Base-by-base conservation (phyloP, 2,329 filamentous ascomycete genomes). In the Drechmeria coniospora region DNA sequence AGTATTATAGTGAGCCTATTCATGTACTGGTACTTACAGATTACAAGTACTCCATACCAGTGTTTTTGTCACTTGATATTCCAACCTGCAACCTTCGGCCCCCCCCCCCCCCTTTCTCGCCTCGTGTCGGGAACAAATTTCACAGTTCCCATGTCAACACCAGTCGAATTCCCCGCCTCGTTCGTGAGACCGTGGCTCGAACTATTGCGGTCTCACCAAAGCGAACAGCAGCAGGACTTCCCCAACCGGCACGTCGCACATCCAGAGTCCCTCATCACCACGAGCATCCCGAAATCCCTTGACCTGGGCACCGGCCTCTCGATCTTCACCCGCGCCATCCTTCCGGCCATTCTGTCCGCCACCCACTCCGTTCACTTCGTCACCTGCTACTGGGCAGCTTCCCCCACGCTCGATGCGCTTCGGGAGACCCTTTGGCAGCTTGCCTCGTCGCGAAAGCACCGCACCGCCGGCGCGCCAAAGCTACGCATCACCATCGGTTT, bases 321-420 rank as follows among this genome's bases (percentile, higher is more conserved):
- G 4, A 61, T 76, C 17, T 73, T 64, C 39, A 58, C 59, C 0
- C 53, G 57, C 21, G 53, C 57, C 4, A 56, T 83, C 6, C 51
- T 76, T 1, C 70, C 77, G 2, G 68, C 72, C 7, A 63, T 86
- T 4, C 52, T 68, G 4, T 45, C 53, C 1, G 74, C 79, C 3
- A 56, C 64, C 20, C 53, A 62, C 26, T 79, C 83, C 41, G 56
- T 86, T 16, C 68, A 84, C 32, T 62, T 90, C 23, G 77, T 84
- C 6, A 87, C 81, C 7, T 87, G 81, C 50, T 90, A 86, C 52
- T 86, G 80, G 79, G 74, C 80, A 0, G 56, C 58, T 0, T 86
- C 79, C 0, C 50, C 61, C 2, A 75, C 72, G 0, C 57, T 75
- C 12, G 54, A 63, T 4, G 61, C 61, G 1, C 54, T 90, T 9